Evolutionary conservation across 768 basidiomycete species (phyloP).

Genomic region (Guyanaporus albipodus): DNA sequence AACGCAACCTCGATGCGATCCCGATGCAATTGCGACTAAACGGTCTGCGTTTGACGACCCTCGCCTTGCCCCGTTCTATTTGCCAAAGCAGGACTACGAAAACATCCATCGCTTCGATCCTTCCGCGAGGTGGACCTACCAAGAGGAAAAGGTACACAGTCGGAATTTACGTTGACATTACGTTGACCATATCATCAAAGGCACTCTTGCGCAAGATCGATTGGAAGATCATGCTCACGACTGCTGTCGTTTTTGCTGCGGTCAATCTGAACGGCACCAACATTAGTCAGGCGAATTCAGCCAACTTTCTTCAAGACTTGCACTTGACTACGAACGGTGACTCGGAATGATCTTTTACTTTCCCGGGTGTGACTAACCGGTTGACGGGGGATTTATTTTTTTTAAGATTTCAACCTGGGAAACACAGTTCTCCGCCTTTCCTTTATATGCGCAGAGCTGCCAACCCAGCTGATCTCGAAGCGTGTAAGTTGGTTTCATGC

Average conservation of each 20-base stretch:
- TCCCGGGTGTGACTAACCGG: background rate
- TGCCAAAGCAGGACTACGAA: slow-evolving; percentile 51
- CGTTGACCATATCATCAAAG: slow-evolving; percentile 24
- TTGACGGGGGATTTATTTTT: no score
- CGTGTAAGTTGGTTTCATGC: slow-evolving; percentile 31
- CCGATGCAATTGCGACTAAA: slow-evolving; percentile 44
- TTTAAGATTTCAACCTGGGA: slow-evolving; percentile 50
- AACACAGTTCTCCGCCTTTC: slow-evolving; percentile 50
- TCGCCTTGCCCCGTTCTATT: slow-evolving; percentile 27
- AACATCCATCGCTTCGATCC: slow-evolving; percentile 56
- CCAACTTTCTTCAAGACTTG: slow-evolving; percentile 55
- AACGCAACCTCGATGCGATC: slow-evolving; percentile 7
- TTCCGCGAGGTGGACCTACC: slow-evolving; percentile 54
- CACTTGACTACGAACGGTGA: slow-evolving; percentile 46
- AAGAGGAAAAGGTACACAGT: slow-evolving; percentile 45
- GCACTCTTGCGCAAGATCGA: slow-evolving; percentile 52
- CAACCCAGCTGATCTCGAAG: slow-evolving; percentile 61
- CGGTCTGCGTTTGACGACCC: slow-evolving; percentile 53
- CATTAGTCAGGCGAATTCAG: slow-evolving; percentile 53
- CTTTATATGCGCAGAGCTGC: slow-evolving; percentile 55
- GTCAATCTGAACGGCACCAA: slow-evolving; percentile 54
- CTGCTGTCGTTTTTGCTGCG: slow-evolving; percentile 53
- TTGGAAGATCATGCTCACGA: slow-evolving; percentile 58
- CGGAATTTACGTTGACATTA: background rate
- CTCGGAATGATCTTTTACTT: slow-evolving; percentile 1